Base-by-base conservation (phyloP, 2,329 filamentous ascomycete species). In the Chaetomium globosum region DNA sequence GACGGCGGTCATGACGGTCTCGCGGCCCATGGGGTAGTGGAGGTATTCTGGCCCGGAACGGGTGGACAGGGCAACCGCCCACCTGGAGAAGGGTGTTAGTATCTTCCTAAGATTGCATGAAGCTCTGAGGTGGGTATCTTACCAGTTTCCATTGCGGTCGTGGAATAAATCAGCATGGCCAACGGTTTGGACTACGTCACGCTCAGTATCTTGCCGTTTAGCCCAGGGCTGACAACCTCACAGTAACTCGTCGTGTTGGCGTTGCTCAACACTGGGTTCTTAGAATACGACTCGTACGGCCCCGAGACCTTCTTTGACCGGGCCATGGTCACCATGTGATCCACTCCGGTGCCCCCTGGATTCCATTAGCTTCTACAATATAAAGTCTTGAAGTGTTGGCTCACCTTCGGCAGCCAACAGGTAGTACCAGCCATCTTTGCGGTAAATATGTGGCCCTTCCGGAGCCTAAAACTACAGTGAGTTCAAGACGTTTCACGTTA, bases 81-180 rank as follows among this genome's bases (percentile, higher is more conserved):
- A 80, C 77, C 75, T 77, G 33, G 58, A 43, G 3, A 5, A 46
- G 55, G 46, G 6, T 19, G 23, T 54, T 13, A 59, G 59, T 3
- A 51, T 58, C 13, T n/a, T 23, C 28, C 19, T 9, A 53, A 53
- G 53, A 56, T 7, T 23, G 8, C 3, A 3, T 8, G 16, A 6
- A 26, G n/a, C 3, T 12, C 4, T 9, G 31, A 1, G 23, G 28
- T 8, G 49, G 23, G 12, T 43, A 1, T 26, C 71, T 67, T 63
- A 77, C 77, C 78, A 81, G 63, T 78, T 77, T 0, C 73, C 75
- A 0, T 66, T 60, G 0, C 68, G 67, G 64, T 87, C 84, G 56
- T 84, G 80, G 65, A 87, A 86, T 2, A 87, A 66, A 67, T 87
- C 84, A 0, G 82, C 81, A 61, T 87, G 85, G 0, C 85, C 85